These are phyloP conservation scores for Eimeria falciformis DNA, from an alignment of 169 alveolate genomes.

Conservation along the genomic window DNA sequence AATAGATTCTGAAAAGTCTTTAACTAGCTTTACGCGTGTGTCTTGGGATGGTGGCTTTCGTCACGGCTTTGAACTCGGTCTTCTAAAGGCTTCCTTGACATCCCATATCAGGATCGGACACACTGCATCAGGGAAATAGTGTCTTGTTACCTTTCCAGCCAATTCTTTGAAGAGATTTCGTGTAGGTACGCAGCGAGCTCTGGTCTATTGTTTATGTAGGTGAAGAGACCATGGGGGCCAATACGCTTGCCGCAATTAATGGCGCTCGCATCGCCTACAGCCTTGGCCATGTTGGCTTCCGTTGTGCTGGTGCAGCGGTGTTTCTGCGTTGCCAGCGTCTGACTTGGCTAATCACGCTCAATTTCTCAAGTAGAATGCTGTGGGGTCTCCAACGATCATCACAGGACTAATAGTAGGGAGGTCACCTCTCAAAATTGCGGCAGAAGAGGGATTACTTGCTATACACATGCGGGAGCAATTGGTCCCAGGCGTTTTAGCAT, in stretches of 20 bases:
- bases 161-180: conserved; percentile 22
- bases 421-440: no score
- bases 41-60: conserved; percentile 57
- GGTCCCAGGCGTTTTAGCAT: no score
- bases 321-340: conserved; percentile 24
- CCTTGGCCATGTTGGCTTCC: conserved; percentile 12
- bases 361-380: no score
- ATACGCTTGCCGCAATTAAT: background rate
- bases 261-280: conserved; percentile 25
- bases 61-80: conserved; percentile 29
- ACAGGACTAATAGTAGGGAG: no score
- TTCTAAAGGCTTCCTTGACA: background rate
- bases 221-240: conserved; percentile 5
- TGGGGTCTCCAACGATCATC: no score
- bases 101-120: background rate
- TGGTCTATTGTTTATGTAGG: conserved; percentile 33
- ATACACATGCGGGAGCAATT: no score
- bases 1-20: background rate
- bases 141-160: conserved; percentile 39
- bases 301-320: conserved; percentile 18
- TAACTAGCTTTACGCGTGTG: conserved; percentile 38
- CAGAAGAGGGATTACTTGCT: no score
- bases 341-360: background rate
- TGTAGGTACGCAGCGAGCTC: conserved; percentile 13
- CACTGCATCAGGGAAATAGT: conserved; percentile 46